Evolutionary conservation across 129 eudicot species (phyloP), one percentile per base, ranked within the genome.

Genomic region (Helianthus tuberosus): DNA sequence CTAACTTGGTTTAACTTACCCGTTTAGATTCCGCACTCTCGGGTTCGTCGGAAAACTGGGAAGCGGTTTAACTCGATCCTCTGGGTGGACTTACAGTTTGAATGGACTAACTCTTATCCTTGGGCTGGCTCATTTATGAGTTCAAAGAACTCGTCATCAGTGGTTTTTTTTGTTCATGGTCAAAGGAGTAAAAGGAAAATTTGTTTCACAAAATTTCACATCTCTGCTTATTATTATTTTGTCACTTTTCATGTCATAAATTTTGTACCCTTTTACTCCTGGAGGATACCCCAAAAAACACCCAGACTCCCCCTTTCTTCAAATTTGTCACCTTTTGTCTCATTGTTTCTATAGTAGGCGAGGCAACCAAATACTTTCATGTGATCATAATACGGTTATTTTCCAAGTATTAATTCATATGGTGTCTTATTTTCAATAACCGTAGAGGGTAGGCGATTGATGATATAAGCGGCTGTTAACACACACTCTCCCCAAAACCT

Each of bases 121-220:
- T n/a, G n/a, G n/a, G n/a, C n/a, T n/a, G n/a, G n/a, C n/a, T n/a
- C n/a, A n/a, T n/a, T n/a, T n/a, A n/a, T n/a, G n/a, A n/a, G n/a
- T n/a, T n/a, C n/a, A n/a, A n/a, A n/a, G n/a, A n/a, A n/a, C n/a
- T n/a, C n/a, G n/a, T n/a, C n/a, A n/a, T n/a, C n/a, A n/a, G n/a
- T n/a, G n/a, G n/a, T n/a, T n/a, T n/a, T n/a, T n/a, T n/a, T n/a
- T n/a, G n/a, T n/a, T n/a, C n/a, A n/a, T n/a, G n/a, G n/a, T n/a
- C n/a, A n/a, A n/a, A n/a, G n/a, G n/a, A n/a, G n/a, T n/a, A 35
- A 62, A 62, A 12, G 67, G 67, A 6, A 62, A 62, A 11, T 11
- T 11, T 16, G 12, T 20, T 36, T 62, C 68, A 29, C 11, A 0
- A 14, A 63, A 63, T 14, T 36, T 63, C 1, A 63, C 46, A n/a